A percentile compares a stretch with the other conserved stretches of the same genome.
phyloP scores from a whole-genome alignment of 106 monocot species.

The Allium sativum region DNA sequence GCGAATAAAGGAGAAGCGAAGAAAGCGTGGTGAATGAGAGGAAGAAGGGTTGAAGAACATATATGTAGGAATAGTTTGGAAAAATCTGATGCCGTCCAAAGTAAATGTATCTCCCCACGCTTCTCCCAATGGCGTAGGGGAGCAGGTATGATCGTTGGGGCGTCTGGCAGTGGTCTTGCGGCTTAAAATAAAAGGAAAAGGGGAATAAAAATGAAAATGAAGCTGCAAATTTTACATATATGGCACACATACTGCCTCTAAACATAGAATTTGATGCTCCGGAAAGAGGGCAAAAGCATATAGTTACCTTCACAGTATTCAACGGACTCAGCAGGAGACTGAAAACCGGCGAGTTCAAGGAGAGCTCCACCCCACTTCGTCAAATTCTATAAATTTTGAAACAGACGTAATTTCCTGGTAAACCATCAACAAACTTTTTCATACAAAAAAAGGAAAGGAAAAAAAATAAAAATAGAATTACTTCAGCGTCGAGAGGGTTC shows the following conservation, averaged over 20 bases:
- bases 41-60: no score
- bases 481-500: conserved; percentile 72
- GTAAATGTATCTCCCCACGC: no score
- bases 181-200: background rate
- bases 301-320: conserved; percentile 7
- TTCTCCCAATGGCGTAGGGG: no score
- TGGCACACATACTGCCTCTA: no score
- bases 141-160: no score
- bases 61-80: no score
- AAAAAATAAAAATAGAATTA: conserved; percentile 9
- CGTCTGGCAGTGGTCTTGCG: no score
- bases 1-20: no score
- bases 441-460: background rate
- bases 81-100: no score
- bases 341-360: conserved; percentile 12
- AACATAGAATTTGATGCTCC: no score
- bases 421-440: background rate
- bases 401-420: no score
- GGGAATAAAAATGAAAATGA: background rate
- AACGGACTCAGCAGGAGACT: conserved; percentile 5
- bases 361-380: conserved; percentile 19
- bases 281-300: background rate
- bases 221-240: background rate
- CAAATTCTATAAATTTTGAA: conserved; percentile 3
- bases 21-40: no score